A percentile compares a stretch with the other conserved stretches of the same genome.
phyloP scores from a whole-genome alignment of 305 asterid species.

The Ilex paraguariensis region DNA sequence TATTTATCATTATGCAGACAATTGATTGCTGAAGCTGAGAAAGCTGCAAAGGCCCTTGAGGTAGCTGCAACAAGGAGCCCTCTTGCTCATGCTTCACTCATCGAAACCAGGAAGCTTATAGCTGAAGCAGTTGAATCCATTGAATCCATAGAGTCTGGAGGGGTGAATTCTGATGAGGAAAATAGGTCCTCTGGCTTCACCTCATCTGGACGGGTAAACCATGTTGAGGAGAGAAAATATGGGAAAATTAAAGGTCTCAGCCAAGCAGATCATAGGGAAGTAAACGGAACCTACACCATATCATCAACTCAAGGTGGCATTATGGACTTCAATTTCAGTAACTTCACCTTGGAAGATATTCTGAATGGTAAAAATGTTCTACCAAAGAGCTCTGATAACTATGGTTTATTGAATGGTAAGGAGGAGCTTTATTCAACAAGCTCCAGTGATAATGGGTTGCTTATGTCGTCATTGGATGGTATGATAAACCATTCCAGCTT shows the following conservation, averaged over 20 bases:
- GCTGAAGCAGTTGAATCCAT: constrained; percentile 64
- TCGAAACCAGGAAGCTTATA: constrained; percentile 70
- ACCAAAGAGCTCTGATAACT: constrained; percentile 15
- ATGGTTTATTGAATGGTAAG: constrained; percentile 18
- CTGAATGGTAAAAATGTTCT: constrained; percentile 23
- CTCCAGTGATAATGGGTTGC: constrained; percentile 19
- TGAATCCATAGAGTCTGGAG: constrained; percentile 45
- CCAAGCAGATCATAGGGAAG: constrained; percentile 15
- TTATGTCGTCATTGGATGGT: constrained; percentile 16
- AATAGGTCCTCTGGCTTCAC: constrained; percentile 15
- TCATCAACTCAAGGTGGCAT: constrained; percentile 9
- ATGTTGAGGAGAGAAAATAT: constrained; percentile 9
- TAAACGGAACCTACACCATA: constrained; percentile 47
- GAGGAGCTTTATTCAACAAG: constrained; percentile 15
- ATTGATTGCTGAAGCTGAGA: constrained; percentile 89
- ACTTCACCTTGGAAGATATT: constrained; percentile 26
- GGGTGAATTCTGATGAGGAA: constrained; percentile 13
- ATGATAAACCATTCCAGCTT: constrained; percentile 13
- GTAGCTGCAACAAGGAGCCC: constrained; percentile 57
- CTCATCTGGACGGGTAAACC: constrained; percentile 9
- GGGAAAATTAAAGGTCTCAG: constrained; percentile 17
- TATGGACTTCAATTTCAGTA: constrained; percentile 12
- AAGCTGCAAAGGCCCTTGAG: constrained; percentile 80
- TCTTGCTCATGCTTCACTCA: constrained; percentile 56
- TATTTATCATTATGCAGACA: constrained; percentile 30